Base-by-base conservation (phyloP, 345 rosid species). In the Noccaea bulbosa region DNA sequence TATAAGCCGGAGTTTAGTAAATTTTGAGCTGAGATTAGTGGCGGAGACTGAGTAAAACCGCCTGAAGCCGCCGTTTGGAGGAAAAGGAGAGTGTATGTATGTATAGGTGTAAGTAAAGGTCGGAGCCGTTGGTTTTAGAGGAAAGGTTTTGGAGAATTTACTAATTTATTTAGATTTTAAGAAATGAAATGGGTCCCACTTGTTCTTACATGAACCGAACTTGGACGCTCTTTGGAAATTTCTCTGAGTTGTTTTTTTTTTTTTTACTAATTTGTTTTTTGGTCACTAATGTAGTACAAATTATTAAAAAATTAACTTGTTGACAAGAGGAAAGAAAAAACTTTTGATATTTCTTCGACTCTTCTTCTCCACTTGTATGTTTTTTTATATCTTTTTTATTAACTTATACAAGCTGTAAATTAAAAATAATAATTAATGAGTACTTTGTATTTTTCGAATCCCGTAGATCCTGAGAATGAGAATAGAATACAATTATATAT, bases 171-270 rank as follows among this genome's bases (percentile, higher is more conserved):
- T 45, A 67, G 50, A 58, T 74, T 66, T 43, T 27, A 27, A 64
- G 40, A 40, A 55, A 62, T 14, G 35, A n/a, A 20, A 11, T 67
- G 30, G 79, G 75, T 12, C 79, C 79, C 61, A 76, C 61, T 61
- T 0, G 65, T 62, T 40, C 74, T 76, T 69, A 62, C 79, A 76
- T 76, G 79, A 76, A 70, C 71, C 54, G 79, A 76, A 76, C 75
- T 76, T 76, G 51, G 79, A 76, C 79, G 55, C 62, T 1, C 74
- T 54, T 75, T 62, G 27, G 51, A 44, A 5, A 35, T 61, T 68
- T 61, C 24, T 64, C 51, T 65, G 40, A 64, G 4, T 72, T 62
- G n/a, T 56, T 46, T 33, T 32, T 11, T 17, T 27, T 60, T 27
- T 9, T 5, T 8, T 72, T 30, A 61, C 48, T 52, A 12, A 51